These are phyloP conservation scores for Trichosanthes truncata DNA, from an alignment of 306 rosid genomes.

Conservation along the genomic window DNA sequence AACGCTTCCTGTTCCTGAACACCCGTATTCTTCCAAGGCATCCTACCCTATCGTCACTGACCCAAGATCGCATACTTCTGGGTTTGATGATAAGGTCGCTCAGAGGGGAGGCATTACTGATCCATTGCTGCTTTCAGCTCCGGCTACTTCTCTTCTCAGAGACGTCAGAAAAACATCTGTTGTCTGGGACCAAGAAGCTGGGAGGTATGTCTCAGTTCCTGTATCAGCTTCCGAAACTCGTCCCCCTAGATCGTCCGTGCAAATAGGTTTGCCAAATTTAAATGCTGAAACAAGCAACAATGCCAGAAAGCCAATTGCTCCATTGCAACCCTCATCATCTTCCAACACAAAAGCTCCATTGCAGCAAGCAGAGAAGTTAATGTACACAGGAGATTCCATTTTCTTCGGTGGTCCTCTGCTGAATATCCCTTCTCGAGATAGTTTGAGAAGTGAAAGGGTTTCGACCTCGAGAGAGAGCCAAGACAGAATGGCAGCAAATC, in stretches of 20 bases:
- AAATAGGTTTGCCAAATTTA: constrained; percentile 35
- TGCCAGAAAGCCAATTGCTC: constrained; percentile 39
- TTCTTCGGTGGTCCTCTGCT: constrained; percentile 88
- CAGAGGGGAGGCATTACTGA: constrained; percentile 49
- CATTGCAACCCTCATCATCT: constrained; percentile 41
- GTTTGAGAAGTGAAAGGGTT: constrained; percentile 45
- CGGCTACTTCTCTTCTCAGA: constrained; percentile 65
- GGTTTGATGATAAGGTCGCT: constrained; percentile 57
- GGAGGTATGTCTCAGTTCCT: constrained; percentile 88
- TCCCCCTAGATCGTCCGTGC: constrained; percentile 41
- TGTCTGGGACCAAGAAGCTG: constrained; percentile 99
- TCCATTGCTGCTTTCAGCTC: constrained; percentile 50
- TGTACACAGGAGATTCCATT: constrained; percentile 88
- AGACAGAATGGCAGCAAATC: constrained; percentile 39
- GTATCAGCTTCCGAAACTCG: constrained; percentile 68
- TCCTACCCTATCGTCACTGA: constrained; percentile 36
- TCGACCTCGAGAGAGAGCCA: constrained; percentile 36
- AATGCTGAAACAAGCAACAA: constrained; percentile 42
- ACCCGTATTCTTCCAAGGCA: constrained; percentile 46
- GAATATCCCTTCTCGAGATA: constrained; percentile 59
- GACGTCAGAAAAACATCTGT: constrained; percentile 89
- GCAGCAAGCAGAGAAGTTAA: constrained; percentile 58
- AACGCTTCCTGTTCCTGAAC: constrained; percentile 53
- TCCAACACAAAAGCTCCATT: constrained; percentile 40
- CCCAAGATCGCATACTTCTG: constrained; percentile 37